Conservation (phyloP, 1,284 basidiomycete genomes). For the Tetrapyrgos nigripes region DNA sequence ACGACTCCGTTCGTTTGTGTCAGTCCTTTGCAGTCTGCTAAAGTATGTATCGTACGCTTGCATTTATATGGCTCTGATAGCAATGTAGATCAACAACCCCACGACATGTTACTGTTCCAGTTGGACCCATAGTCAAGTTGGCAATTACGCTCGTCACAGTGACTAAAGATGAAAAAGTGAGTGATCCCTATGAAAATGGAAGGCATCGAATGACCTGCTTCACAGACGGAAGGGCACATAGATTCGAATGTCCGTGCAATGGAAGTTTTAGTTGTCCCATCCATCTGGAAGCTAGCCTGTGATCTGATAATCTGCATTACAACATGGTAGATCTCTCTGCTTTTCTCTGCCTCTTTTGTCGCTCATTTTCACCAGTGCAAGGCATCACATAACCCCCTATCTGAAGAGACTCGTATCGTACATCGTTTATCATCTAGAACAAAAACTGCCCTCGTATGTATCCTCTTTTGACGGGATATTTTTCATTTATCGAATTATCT, state of each 20-base stretch:
- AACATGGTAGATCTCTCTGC: constrained; percentile 47
- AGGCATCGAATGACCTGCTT: constrained; percentile 1
- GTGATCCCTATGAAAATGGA: constrained; percentile 25
- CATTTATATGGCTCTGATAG: neutral
- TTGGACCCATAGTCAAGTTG: constrained; percentile 65
- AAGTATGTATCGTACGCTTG: constrained; percentile 38
- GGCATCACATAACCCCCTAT: constrained; percentile 59
- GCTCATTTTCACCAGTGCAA: constrained; percentile 45
- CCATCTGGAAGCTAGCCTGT: constrained; percentile 61
- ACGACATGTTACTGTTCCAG: constrained; percentile 77
- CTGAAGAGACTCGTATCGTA: constrained; percentile 52
- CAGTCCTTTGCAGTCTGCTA: constrained; percentile 60
- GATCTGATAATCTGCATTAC: constrained; percentile 54
- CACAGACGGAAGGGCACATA: constrained; percentile 53
- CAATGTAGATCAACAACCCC: constrained; percentile 57
- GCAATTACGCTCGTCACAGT: constrained; percentile 61
- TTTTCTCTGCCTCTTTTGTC: constrained; percentile 9
- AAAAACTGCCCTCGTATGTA: constrained; percentile 50
- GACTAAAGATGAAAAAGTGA: constrained; percentile 56
- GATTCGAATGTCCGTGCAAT: constrained; percentile 58
- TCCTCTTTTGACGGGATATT: neutral
- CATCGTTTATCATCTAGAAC: constrained; percentile 68
- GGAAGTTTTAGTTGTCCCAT: constrained; percentile 59
- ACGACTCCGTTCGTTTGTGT: constrained; percentile 59
- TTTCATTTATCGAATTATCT: neutral